Evolutionary conservation across 305 asterid genomes (phyloP), one percentile per base, ranked within the genome.

Genomic region (Plantago rigida): DNA sequence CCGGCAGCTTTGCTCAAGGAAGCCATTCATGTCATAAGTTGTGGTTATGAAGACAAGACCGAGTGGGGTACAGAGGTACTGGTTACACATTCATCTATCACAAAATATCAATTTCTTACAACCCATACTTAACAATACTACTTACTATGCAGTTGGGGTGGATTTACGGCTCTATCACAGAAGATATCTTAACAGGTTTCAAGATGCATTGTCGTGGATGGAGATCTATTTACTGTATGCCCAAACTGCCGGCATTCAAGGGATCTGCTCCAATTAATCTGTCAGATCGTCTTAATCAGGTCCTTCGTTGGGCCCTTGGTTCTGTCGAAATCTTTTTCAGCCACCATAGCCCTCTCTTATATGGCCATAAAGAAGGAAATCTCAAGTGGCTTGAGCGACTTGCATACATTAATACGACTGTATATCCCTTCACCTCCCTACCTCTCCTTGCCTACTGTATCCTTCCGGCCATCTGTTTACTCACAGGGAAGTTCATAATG

Each of bases 181-280:
- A 90, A 68, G 97, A 90, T 58, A 90, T 90, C 84, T 65, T 90
- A 65, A 90, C 97, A 13, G 97, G 97, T 12, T 90, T 90, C 82
- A 90, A 90, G 80, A 90, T 90, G 97, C 97, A 90, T 60, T 87
- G 95, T 59, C 96, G 97, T 28, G 97, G 97, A 24, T 90, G 97
- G 97, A 82, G 96, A 62, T 90, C 97, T 2, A 79, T 90, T 24
- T 87, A 90, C 81, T 90, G 97, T 59, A 85, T 90, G 97, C 96
- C 97, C 13, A 75, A 79, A 65, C 68, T 82, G 63, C 74, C 97
- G 9, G 97, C 97, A 29, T 89, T 89, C 61, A 89, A 89, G 69
- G 97, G 97, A 12, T 87, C 97, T 46, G 97, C 97, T 15, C 97
- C 97, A 0, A 89, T 89, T 66, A 90, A 90, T 66, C 87, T 90